Evolutionary conservation across 2,329 filamentous ascomycete genomes (phyloP), one percentile per base, ranked within the genome.

Genomic region (Neurospora crassa): DNA sequence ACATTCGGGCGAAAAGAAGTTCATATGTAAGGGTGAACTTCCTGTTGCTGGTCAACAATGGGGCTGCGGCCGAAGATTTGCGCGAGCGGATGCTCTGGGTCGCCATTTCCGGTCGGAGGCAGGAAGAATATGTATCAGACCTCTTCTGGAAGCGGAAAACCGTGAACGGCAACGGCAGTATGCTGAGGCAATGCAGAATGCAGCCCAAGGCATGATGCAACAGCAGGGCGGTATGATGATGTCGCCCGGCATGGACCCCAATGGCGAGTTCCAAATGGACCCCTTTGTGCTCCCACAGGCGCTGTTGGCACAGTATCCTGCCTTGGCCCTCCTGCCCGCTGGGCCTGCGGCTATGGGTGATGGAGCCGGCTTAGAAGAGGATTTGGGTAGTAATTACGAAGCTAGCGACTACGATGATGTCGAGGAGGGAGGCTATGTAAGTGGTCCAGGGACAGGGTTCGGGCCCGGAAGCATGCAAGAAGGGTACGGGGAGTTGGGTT

Each of bases 1-100:
- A 59, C 96, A 99, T 78, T 96, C 93, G 0, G 96, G 96, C 59
- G 96, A 99, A 83, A 99, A 98, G 88, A 98, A 97, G 79, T 99
- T 98, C 79, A 92, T 98, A 8, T 99, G 96, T 82, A 94, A 93
- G 76, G 96, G 96, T 70, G 92, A 94, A 72, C 88, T 99, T 68
- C 53, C 53, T 37, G 94, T 95, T 75, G 89, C 89, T 1, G 90
- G 91, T 67, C 91, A 91, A 5, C 89, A 92, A 75, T 99, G 96
- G 96, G 96, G 96, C 24, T 99, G 96, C 76, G 93, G 93, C 3
- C 88, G 96, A 73, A 89, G 94, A 11, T 99, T 99, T 80, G 96
- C 96, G 18, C 92, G 96, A 76, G 96, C 96, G 5, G 96, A 99
- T 83, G 96, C 96, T 5, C 86, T 99, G 1, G 96, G 96, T 2